Base-by-base conservation (phyloP, 1,139 yeast genomes). In the Eremothecium cymbalariae region DNA sequence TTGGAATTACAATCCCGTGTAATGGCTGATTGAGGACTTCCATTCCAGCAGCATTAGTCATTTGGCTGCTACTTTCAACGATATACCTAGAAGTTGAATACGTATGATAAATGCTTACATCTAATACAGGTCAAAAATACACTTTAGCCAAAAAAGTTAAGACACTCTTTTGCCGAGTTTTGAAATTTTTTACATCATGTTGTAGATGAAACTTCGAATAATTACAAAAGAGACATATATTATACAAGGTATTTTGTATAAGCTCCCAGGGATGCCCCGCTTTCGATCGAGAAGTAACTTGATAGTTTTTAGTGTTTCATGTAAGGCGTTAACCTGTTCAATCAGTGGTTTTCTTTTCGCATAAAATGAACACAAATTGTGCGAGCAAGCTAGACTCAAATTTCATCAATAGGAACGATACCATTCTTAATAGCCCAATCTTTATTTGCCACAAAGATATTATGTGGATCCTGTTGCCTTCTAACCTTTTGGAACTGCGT, bases 391-490 rank as follows among this genome's bases (percentile, higher is more conserved):
- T 15, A 18, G 11, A 14, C 8, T 26, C 11, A 30, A 18, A n/a
- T n/a, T n/a, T n/a, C n/a, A n/a, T 33, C 29, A 15, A 30, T 25
- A 24, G 45, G 47, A 17, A 79, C 62, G 38, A 85, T 65, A 26
- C 95, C 95, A 57, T 86, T 86, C 59, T 88, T 72, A 15, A 68
- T 57, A 12, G 83, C 75, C 97, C 97, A 86, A 21, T 69, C 70
- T 51, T 68, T 70, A 20, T 90, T 85, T 47, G 84, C 74, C 45
- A 84, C 57, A 55, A 88, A 88, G 6, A 85, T 75, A 8, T 88
- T 88, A 7, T 77, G 64, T 2, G 96, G 95, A 60, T 88, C 97
- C 49, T 72, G 72, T 43, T 71, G 65, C 37, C 59, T 63, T 55
- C 96, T 71, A 7, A 81, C 67, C 32, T 65, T 53, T 53, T 79